phyloP scores from a whole-genome alignment of 148 eudicot genomes.

The Spergularia bocconei region DNA sequence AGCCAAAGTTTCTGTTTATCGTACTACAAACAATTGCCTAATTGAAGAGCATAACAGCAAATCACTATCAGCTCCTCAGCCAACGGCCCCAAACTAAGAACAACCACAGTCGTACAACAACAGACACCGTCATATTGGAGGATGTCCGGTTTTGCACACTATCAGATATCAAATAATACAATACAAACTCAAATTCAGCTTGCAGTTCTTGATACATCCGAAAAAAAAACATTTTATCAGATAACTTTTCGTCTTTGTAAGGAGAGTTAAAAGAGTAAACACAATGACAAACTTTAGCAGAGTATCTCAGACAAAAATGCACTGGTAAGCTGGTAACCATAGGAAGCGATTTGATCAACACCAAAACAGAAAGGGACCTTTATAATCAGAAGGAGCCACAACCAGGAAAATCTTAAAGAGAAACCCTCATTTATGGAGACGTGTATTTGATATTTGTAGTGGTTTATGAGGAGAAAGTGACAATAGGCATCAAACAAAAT shows the following conservation, averaged over 20 bases:
- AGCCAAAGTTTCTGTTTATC: neutral
- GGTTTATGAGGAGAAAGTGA: neutral
- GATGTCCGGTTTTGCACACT: neutral
- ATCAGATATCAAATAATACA: neutral
- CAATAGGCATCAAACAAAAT: constrained; percentile 9
- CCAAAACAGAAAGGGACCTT: neutral
- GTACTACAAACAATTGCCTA: neutral
- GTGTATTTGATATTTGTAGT: constrained; percentile 1
- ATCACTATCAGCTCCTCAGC: neutral
- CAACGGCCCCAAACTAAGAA: neutral
- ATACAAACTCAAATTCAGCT: neutral
- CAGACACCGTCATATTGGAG: neutral
- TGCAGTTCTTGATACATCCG: neutral
- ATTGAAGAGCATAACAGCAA: neutral
- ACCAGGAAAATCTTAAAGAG: neutral
- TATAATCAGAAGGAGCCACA: constrained; percentile 10
- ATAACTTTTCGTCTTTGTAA: neutral
- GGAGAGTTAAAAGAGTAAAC: neutral
- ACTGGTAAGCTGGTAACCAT: neutral
- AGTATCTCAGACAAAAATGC: neutral
- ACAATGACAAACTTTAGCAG: neutral
- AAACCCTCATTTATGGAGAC: neutral
- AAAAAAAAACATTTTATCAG: neutral
- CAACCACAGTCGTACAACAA: no score
- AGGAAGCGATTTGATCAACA: neutral